Evolutionary conservation across 1,284 basidiomycete species (phyloP).

Genomic region (Ustilago crameri): DNA sequence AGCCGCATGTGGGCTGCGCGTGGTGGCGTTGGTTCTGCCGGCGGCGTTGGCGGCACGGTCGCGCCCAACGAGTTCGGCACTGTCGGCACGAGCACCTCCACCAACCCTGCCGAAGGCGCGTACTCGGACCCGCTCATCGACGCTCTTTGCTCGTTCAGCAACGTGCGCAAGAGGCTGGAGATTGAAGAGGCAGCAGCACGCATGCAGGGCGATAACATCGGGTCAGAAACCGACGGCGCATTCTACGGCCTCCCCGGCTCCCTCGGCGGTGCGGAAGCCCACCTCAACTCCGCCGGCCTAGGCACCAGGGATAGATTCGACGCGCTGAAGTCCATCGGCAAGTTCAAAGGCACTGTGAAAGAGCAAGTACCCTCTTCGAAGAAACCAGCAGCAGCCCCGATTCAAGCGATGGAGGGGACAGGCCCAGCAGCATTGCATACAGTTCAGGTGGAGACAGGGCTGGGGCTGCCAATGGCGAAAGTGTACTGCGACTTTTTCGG

Average conservation of each 20-base stretch:
- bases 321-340: conserved; percentile 44
- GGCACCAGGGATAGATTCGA: conserved; percentile 46
- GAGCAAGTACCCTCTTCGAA: conserved; percentile 44
- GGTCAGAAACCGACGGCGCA: not conserved
- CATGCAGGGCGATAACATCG: not conserved
- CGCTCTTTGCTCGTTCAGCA: conserved; percentile 59
- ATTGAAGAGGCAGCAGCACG: conserved; percentile 30
- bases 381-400: not conserved
- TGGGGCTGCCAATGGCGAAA: conserved; percentile 61
- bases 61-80: conserved; percentile 39
- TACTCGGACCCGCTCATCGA: conserved; percentile 53
- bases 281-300: conserved; percentile 26
- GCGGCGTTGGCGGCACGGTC: conserved; percentile 27
- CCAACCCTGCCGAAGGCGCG: not conserved
- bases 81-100: conserved; percentile 25
- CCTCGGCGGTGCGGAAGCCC: conserved; percentile 1
- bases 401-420: conserved; percentile 42
- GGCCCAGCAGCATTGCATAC: conserved; percentile 47
- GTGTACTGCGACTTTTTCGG: conserved; percentile 71
- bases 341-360: conserved; percentile 60
- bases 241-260: conserved; percentile 15
- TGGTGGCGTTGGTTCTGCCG: conserved; percentile 39
- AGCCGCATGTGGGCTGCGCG: conserved; percentile 17
- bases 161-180: conserved; percentile 54
- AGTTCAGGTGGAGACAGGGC: conserved; percentile 54